These are phyloP conservation scores for Teratosphaeria gauchensis DNA, from an alignment of 2,329 filamentous ascomycete species.

Conservation along the genomic window DNA sequence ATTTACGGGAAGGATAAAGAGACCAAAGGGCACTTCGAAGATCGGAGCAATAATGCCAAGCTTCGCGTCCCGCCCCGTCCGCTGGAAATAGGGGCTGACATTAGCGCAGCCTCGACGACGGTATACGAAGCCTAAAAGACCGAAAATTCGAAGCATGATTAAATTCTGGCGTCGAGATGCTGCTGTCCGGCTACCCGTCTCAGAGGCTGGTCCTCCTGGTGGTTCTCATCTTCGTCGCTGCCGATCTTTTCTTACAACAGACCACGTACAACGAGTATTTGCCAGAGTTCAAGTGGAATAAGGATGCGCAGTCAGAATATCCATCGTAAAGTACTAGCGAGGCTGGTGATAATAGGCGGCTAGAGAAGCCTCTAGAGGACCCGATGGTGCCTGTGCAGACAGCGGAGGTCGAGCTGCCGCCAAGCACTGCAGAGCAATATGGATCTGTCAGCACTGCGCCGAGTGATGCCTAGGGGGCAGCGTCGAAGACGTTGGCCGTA, in stretches of 20 bases:
- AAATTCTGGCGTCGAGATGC: slow-evolving; percentile 9
- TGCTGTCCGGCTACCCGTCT: slow-evolving; percentile 19
- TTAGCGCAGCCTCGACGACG: background rate
- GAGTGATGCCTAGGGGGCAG: background rate
- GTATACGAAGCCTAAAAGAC: background rate
- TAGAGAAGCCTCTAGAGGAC: slow-evolving; percentile 2
- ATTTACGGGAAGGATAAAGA: too few species aligned
- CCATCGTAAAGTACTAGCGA: background rate
- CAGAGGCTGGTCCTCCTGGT: slow-evolving; percentile 29
- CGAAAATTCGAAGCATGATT: background rate
- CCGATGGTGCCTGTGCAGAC: slow-evolving; percentile 1
- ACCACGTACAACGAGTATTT: slow-evolving; percentile 12
- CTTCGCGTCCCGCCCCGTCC: background rate
- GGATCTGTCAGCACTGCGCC: background rate
- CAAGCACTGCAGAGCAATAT: background rate
- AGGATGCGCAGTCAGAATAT: background rate
- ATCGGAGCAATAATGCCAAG: background rate
- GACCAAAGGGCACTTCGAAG: background rate
- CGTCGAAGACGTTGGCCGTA: background rate
- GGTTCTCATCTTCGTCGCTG: slow-evolving; percentile 24
- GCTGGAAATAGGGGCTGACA: background rate
- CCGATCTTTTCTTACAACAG: slow-evolving; percentile 15
- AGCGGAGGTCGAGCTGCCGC: background rate
- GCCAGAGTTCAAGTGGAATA: slow-evolving; percentile 2
- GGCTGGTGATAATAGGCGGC: background rate